Conservation (phyloP, 2,329 filamentous ascomycete genomes). For the Hymenoscyphus fructigenus region DNA sequence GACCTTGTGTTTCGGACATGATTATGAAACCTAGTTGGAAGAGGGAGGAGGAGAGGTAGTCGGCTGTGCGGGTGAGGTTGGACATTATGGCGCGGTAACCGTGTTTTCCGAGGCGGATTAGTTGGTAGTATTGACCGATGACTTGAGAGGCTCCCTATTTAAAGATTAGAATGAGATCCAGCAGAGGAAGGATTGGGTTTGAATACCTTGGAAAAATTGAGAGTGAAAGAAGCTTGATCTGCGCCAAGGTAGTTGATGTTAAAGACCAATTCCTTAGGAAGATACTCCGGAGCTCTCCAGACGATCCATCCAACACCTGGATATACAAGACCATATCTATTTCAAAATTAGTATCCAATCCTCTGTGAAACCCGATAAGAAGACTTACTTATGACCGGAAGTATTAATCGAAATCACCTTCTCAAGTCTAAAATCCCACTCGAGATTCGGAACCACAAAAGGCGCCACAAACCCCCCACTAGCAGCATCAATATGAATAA, state of each 20-base stretch:
- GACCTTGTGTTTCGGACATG: conserved; percentile 76
- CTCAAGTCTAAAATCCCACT: conserved; percentile 90
- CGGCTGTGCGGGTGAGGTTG: conserved; percentile 85
- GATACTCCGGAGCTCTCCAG: conserved; percentile 79
- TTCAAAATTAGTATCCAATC: not conserved
- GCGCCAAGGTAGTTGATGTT: conserved; percentile 99
- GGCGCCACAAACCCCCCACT: conserved; percentile 91
- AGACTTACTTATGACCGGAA: conserved; percentile 76
- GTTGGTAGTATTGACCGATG: conserved; percentile 96
- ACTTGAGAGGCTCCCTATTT: conserved; percentile 76
- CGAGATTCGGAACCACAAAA: conserved; percentile 78
- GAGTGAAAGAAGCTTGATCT: conserved; percentile 91
- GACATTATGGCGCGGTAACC: conserved; percentile 93
- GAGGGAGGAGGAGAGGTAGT: conserved; percentile 78
- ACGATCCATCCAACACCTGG: conserved; percentile 93
- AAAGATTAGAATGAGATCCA: not conserved
- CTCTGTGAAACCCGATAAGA: not conserved
- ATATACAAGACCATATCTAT: conserved; percentile 81
- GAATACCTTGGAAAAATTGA: conserved; percentile 82
- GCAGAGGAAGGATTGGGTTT: not conserved
- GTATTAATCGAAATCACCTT: conserved; percentile 93
- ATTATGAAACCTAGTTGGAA: conserved; percentile 78
- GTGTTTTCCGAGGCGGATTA: conserved; percentile 90
- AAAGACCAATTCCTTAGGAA: conserved; percentile 88
- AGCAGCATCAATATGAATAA: conserved; percentile 92